Evolutionary conservation across 2,329 filamentous ascomycete species (phyloP), one percentile per base, ranked within the genome.

Genomic region (Ascosphaera aggregata): DNA sequence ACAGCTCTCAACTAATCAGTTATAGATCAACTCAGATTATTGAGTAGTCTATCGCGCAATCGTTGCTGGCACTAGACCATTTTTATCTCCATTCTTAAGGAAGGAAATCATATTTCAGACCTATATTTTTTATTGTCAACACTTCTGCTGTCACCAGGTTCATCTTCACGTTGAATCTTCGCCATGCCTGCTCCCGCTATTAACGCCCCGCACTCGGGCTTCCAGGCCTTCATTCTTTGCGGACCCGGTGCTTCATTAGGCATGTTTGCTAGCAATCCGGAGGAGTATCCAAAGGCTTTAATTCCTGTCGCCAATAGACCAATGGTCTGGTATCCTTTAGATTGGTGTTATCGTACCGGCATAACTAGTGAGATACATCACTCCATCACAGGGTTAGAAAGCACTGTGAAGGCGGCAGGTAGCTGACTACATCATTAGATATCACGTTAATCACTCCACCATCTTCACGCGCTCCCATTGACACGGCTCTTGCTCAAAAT

Each of bases 271-370:
- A 59, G 60, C 3, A 59, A 59, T 17, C 59, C 61, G 1, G 57
- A 60, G 42, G 61, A 65, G 37, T 61, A 54, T 41, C 61, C 61
- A n/a, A 64, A 64, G 47, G 58, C 59, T 27, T 50, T 66, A 15
- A 49, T 66, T n/a, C 59, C 61, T 15, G 54, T 65, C 42, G 63
- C 61, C 19, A 65, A 66, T 43, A 52, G 62, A 34, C 62, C 62
- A 3, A 63, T 65, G 61, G 52, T 65, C 34, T 66, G 55, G 52
- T 66, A 64, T 47, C 54, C 59, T 3, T 45, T 65, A 22, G 62
- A 64, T 40, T 65, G 57, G 55, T 62, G 60, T 38, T 60, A 62
- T 49, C 51, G 61, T n/a, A 58, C 58, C 52, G 62, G 62, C 35
- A 58, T 65, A 41, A 60, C 57, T 18, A 57, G 59, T 63, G 48